Percentiles rank a stretch among this genome's conserved stretches.
phyloP scores from a whole-genome alignment of 371 early-diverging fungal genomes.

The Furculomyces boomerangus region DNA sequence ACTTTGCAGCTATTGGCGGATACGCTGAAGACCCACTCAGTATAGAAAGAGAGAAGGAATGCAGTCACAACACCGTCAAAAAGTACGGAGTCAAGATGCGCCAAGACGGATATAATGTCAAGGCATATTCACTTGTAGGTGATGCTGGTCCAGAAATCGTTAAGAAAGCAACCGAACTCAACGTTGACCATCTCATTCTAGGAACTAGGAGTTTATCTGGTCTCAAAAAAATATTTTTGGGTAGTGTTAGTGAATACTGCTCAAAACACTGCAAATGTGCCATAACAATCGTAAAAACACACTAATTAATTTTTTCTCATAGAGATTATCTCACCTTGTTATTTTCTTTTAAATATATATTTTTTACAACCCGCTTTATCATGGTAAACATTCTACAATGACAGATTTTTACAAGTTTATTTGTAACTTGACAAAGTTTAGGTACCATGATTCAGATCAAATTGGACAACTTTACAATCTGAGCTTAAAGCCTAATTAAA shows the following conservation, averaged over 20 bases:
- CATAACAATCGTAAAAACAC: not conserved
- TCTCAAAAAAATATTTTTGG: not conserved
- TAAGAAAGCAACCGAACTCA: not conserved
- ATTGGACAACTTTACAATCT: too few relatives aligned
- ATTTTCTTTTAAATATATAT: too few relatives aligned
- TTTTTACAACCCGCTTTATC: too few relatives aligned
- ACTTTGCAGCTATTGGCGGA: not conserved
- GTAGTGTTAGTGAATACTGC: not conserved
- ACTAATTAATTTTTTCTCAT: not conserved
- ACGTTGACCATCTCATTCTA: not conserved
- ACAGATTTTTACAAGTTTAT: too few relatives aligned
- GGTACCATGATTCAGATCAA: too few relatives aligned
- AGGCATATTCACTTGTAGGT: not conserved
- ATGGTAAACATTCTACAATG: too few relatives aligned
- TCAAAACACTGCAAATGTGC: not conserved
- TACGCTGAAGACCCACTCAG: not conserved
- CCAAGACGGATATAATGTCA: not conserved
- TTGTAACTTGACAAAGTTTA: too few relatives aligned
- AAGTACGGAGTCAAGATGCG: not conserved
- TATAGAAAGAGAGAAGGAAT: not conserved
- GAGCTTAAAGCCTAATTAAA: too few relatives aligned
- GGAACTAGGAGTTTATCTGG: not conserved
- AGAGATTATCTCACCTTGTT: too few relatives aligned
- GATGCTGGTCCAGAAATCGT: not conserved
- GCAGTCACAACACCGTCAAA: not conserved